Base-by-base conservation (phyloP, 1,284 basidiomycete species). In the Neolentinus lepideus region DNA sequence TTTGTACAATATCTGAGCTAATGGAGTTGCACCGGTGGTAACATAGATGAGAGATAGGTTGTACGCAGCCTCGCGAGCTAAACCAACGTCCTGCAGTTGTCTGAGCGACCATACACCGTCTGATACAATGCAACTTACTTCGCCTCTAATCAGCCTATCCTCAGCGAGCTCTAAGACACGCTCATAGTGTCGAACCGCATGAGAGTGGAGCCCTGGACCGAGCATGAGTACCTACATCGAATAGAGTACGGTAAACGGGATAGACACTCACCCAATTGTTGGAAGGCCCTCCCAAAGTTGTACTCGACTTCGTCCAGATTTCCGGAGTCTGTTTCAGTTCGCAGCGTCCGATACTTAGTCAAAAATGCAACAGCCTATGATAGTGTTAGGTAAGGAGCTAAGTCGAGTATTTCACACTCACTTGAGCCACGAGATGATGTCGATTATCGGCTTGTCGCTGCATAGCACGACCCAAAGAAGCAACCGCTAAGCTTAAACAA, bases 381-480 rank as follows among this genome's bases (percentile, higher is more conserved):
- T 33, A 10, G n/a, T 26, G 24, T 35, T 21, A 31, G 29, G n/a
- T 4, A n/a, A 43, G 38, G 46, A 21, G 16, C 16, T 21, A 53
- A 35, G 54, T 19, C 22, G 26, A 22, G 29, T 51, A 53, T 54
- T 8, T 27, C 3, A 52, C 24, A 63, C 64, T 38, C 50, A 88
- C 89, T 72, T 92, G 89, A 24, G 83, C 76, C 50, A 94, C 78
- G 53, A 92, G 80, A 67, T 96, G 92, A 64, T 98, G 90, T 50
- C 94, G 74, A 67, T 99, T 98, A 71, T 98, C 96, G 4, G 90
- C 87, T 67, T 98, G 94, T 10, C 96, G 81, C 62, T 96, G 92
- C 83, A 93, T 92, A 0, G 93, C 88, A 35, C 96, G 81, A 9
- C 92, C 91, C 33, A 96, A 75, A 47, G 90, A 97, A 0, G 92